Conservation (phyloP, 2,329 filamentous ascomycete species). For the Aspergillus quadricinctus region DNA sequence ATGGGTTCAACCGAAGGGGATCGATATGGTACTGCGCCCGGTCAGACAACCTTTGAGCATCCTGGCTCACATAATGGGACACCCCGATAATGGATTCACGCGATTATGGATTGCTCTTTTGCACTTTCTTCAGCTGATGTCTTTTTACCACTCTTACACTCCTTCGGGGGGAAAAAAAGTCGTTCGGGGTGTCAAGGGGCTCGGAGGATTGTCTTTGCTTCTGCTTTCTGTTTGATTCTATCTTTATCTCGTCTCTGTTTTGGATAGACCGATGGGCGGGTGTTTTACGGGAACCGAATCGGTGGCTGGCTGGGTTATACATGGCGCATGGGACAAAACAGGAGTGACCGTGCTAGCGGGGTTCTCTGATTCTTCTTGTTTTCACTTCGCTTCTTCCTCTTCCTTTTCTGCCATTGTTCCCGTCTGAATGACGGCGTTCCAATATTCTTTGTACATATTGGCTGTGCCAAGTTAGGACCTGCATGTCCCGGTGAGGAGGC, state of each 20-base stretch:
- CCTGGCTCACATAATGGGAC: slow-evolving; percentile 30
- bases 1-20: slow-evolving; percentile 28
- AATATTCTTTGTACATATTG: slow-evolving; percentile 30
- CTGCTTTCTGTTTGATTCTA: slow-evolving; percentile 11
- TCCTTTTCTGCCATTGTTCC: slow-evolving; percentile 9
- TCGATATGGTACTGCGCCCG: slow-evolving; percentile 27
- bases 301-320: slow-evolving; percentile 21
- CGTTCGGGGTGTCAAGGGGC: neutral
- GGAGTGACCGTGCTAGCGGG: slow-evolving; percentile 22
- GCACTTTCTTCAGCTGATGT: slow-evolving; percentile 9
- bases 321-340: slow-evolving; percentile 26
- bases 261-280: slow-evolving; percentile 31
- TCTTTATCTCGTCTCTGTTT: slow-evolving; percentile 16
- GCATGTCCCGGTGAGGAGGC: neutral
- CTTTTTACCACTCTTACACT: slow-evolving; percentile 10
- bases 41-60: slow-evolving; percentile 25
- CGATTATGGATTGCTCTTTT: slow-evolving; percentile 7
- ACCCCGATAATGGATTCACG: slow-evolving; percentile 22
- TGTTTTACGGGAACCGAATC: slow-evolving; percentile 23
- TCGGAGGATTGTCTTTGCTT: slow-evolving; percentile 9
- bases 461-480: slow-evolving; percentile 7
- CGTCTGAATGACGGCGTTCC: slow-evolving; percentile 12
- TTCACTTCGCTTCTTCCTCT: slow-evolving; percentile 13
- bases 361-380: slow-evolving; percentile 16
- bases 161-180: slow-evolving; percentile 1